A percentile compares a stretch with the other conserved stretches of the same genome.
Evolutionary conservation across 2,329 filamentous ascomycete species (phyloP).

Genomic region (Colletotrichum sp.): DNA sequence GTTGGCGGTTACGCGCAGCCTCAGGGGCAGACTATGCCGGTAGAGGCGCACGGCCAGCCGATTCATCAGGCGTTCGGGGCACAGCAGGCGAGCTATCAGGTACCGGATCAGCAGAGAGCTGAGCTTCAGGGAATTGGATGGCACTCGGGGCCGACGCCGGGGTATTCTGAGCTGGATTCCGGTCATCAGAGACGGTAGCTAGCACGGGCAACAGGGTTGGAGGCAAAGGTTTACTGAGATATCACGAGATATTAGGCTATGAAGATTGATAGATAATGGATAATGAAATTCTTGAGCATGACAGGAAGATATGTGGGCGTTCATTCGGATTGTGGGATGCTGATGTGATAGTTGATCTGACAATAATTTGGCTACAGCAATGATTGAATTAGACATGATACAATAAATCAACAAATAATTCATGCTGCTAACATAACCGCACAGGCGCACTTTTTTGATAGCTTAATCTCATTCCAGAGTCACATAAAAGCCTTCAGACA

Average conservation of each 20-base stretch:
- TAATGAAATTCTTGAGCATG: rapidly evolving
- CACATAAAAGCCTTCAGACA: background rate
- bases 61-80: background rate
- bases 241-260: background rate
- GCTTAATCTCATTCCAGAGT: background rate
- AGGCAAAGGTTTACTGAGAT: rapidly evolving
- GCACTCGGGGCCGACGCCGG: constrained; percentile 40
- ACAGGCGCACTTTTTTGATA: background rate
- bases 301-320: background rate
- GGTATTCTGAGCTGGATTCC: constrained; percentile 29
- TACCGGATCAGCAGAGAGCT: constrained; percentile 11
- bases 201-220: rapidly evolving
- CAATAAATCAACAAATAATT: background rate
- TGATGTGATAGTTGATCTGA: rapidly evolving
- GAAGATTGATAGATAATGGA: background rate
- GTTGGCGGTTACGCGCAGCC: background rate
- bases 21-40: background rate
- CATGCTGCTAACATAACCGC: background rate
- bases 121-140: constrained; percentile 28
- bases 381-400: background rate
- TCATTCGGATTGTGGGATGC: background rate
- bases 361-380: rapidly evolving
- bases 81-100: constrained; percentile 19
- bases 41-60: constrained; percentile 4
- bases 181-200: background rate